phyloP scores from a whole-genome alignment of 2,329 filamentous ascomycete species.

The Cercospora nicotianae region DNA sequence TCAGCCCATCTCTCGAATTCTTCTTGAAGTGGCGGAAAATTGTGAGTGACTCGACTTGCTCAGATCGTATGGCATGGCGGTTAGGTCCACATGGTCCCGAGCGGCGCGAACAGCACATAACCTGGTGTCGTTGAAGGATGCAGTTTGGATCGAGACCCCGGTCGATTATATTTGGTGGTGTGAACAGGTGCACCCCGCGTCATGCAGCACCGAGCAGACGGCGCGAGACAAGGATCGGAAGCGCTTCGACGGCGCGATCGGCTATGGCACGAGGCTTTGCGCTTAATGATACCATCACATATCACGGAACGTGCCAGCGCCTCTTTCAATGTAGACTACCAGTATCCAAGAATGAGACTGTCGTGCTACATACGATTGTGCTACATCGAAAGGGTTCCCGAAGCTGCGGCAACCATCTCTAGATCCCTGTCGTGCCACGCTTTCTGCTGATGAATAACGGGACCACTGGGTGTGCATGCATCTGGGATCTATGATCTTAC shows the following conservation, averaged over 20 bases:
- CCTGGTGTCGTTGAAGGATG: conserved; percentile 1
- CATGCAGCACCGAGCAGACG: background rate
- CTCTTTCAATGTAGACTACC: background rate
- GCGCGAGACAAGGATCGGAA: background rate
- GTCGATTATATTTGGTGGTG: conserved; percentile 8
- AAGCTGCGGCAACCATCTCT: background rate
- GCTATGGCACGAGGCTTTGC: background rate
- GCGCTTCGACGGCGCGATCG: conserved; percentile 1
- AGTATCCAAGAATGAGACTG: background rate
- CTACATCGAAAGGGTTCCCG: background rate
- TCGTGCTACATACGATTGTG: background rate
- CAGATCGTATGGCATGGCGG: background rate
- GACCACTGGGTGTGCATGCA: background rate
- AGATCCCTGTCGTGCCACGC: background rate
- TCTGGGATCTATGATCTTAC: conserved; percentile 11
- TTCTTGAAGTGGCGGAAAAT: background rate
- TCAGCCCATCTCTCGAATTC: background rate
- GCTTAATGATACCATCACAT: background rate
- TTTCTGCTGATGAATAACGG: background rate
- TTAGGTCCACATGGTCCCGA: background rate
- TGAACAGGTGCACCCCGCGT: conserved; percentile 9
- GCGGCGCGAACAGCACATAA: background rate
- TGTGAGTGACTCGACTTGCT: background rate
- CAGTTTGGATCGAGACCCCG: conserved; percentile 4
- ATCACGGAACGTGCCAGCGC: background rate